A percentile compares a stretch with the other conserved stretches of the same genome.
These are phyloP conservation scores for Niveomyces coronatus DNA, from an alignment of 2,329 filamentous ascomycete genomes.

Conservation along the genomic window DNA sequence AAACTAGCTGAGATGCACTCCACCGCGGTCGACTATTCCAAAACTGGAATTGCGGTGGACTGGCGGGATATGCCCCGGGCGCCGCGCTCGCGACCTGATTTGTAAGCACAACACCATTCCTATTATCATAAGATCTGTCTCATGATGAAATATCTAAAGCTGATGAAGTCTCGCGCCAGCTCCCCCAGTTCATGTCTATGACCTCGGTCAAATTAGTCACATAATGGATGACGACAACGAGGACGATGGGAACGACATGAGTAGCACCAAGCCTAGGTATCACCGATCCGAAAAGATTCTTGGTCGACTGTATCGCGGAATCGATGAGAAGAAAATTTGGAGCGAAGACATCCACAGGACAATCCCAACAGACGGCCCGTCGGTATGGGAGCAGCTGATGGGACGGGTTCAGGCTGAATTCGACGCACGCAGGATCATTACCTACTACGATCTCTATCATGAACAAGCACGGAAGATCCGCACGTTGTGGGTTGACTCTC, in stretches of 20 bases:
- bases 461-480: conserved; percentile 34
- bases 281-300: conserved; percentile 61
- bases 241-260: conserved; percentile 30
- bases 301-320: conserved; percentile 58
- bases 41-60: conserved; percentile 55
- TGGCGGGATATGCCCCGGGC: conserved; percentile 31
- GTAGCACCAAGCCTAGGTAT: conserved; percentile 38
- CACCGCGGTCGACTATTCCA: conserved; percentile 65
- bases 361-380: conserved; percentile 17
- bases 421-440: conserved; percentile 11
- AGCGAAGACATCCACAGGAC: conserved; percentile 31
- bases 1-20: conserved; percentile 55
- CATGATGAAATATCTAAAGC: neutral
- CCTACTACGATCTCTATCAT: conserved; percentile 24
- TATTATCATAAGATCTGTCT: neutral
- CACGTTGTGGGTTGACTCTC: conserved; percentile 28
- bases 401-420: conserved; percentile 15
- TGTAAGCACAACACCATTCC: conserved; percentile 29
- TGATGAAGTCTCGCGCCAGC: conserved; percentile 24
- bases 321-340: conserved; percentile 64
- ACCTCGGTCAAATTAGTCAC: conserved; percentile 31
- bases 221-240: conserved; percentile 14
- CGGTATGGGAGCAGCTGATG: conserved; percentile 36
- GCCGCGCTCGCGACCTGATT: conserved; percentile 39
- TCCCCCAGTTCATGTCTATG: conserved; percentile 32